A percentile compares a stretch with the other conserved stretches of the same genome.
These are phyloP conservation scores for Eimeria zaria DNA, from an alignment of 169 alveolate species.

Conservation along the genomic window DNA sequence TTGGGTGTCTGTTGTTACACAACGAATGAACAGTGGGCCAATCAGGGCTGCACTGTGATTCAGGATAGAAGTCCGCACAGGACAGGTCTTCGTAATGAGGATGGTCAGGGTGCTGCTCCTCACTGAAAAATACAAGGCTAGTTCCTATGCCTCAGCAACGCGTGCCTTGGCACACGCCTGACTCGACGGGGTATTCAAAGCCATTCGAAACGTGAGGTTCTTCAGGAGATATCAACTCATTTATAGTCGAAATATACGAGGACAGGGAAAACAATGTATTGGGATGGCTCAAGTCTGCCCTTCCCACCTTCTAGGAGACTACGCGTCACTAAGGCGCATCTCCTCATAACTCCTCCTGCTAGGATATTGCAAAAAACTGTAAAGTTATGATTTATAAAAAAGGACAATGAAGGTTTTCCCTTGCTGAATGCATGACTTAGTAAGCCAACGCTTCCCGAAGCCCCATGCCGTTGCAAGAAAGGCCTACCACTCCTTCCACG, in stretches of 20 bases:
- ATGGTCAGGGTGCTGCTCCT: neutral
- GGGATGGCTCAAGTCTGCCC: conserved; percentile 17
- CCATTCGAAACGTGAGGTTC: neutral
- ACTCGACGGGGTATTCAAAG: neutral
- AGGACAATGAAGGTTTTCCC: neutral
- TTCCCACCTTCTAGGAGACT: neutral
- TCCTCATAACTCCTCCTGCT: conserved; percentile 4
- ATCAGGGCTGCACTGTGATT: neutral
- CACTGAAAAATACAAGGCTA: neutral
- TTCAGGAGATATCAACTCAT: neutral
- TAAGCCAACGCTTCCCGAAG: conserved; percentile 8
- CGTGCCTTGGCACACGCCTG: neutral
- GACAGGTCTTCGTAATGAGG: neutral
- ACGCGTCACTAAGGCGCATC: conserved; percentile 38
- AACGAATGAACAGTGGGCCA: neutral
- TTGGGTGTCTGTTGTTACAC: conserved; percentile 1
- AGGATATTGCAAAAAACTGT: neutral
- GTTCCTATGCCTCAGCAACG: neutral
- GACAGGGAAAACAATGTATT: neutral
- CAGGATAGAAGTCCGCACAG: neutral
- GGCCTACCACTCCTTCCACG: neutral
- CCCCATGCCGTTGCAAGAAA: conserved; percentile 19
- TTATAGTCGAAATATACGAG: neutral
- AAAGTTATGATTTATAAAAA: neutral
- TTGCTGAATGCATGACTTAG: neutral